These are phyloP conservation scores for Penicillium simplicissimum DNA, from an alignment of 495 filamentous ascomycete species.

Conservation along the genomic window DNA sequence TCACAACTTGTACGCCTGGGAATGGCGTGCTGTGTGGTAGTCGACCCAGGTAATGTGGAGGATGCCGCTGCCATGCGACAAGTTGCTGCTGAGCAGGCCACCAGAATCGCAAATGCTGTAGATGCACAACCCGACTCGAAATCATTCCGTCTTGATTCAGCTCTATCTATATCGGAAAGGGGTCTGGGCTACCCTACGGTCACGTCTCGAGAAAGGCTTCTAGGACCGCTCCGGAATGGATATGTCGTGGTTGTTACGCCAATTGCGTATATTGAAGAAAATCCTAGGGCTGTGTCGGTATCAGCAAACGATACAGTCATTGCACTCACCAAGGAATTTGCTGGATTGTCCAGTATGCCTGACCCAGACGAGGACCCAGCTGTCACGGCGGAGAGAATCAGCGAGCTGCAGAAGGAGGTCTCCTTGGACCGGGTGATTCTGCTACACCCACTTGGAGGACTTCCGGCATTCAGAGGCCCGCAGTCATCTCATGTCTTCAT, in stretches of 20 bases:
- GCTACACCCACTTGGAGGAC: constrained; percentile 84
- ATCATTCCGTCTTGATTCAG: constrained; percentile 68
- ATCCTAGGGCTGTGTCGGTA: constrained; percentile 54
- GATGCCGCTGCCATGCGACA: constrained; percentile 38
- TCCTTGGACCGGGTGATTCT: constrained; percentile 85
- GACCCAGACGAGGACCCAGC: constrained; percentile 50
- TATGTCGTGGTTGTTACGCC: constrained; percentile 77
- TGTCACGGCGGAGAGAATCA: constrained; percentile 44
- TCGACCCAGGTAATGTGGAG: constrained; percentile 61
- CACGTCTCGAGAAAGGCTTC: constrained; percentile 59
- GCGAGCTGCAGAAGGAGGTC: constrained; percentile 53
- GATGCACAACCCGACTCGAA: constrained; percentile 63
- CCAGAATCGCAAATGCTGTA: constrained; percentile 73
- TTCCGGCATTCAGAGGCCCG: constrained; percentile 66
- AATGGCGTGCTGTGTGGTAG: constrained; percentile 74
- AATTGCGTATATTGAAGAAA: constrained; percentile 64
- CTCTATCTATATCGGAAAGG: constrained; percentile 48
- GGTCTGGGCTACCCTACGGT: constrained; percentile 41
- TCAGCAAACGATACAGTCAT: constrained; percentile 68
- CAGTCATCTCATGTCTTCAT: constrained; percentile 84
- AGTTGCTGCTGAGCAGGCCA: constrained; percentile 61
- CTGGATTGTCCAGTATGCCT: constrained; percentile 49
- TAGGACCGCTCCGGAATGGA: constrained; percentile 69
- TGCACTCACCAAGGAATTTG: constrained; percentile 71
- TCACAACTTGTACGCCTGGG: constrained; percentile 80